phyloP scores from a whole-genome alignment of 345 rosid species.

The Eucalyptus pauciflora region DNA sequence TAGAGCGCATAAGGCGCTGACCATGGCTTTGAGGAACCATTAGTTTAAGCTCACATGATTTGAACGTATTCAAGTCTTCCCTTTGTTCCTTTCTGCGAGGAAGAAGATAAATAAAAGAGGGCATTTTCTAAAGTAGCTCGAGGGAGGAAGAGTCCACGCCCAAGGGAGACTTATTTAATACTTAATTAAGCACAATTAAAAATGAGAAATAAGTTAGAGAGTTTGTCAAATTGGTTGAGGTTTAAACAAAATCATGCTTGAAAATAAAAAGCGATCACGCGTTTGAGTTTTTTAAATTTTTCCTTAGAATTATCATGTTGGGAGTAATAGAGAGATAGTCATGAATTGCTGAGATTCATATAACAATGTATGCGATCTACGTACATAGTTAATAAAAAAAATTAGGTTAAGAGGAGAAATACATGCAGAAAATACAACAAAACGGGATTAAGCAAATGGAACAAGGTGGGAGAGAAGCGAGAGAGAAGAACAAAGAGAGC shows the following conservation, averaged over 20 bases:
- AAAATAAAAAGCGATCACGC: not conserved
- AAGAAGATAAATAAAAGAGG: not conserved
- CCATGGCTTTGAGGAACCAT: conserved; percentile 41
- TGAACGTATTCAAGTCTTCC: not conserved
- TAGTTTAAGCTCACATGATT: conserved; percentile 8
- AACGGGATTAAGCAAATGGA: not conserved
- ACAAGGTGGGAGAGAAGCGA: not conserved
- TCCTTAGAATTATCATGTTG: not conserved
- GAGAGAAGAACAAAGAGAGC: not conserved
- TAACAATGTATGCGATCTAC: not conserved
- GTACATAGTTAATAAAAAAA: not conserved
- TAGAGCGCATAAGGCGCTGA: conserved; percentile 99
- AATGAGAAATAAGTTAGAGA: not conserved
- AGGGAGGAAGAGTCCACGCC: not conserved
- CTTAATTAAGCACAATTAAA: not conserved
- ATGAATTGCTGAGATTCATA: not conserved
- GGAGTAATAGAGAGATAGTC: not conserved
- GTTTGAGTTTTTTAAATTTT: not conserved
- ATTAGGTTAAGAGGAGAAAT: not conserved
- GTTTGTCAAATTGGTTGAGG: conserved; percentile 8
- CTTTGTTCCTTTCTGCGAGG: not conserved
- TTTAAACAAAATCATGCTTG: not conserved
- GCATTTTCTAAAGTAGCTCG: not conserved
- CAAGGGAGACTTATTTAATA: not conserved
- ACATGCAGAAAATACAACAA: not conserved